These are phyloP conservation scores for Mycena polygramma DNA, from an alignment of 768 basidiomycete species.

Conservation along the genomic window DNA sequence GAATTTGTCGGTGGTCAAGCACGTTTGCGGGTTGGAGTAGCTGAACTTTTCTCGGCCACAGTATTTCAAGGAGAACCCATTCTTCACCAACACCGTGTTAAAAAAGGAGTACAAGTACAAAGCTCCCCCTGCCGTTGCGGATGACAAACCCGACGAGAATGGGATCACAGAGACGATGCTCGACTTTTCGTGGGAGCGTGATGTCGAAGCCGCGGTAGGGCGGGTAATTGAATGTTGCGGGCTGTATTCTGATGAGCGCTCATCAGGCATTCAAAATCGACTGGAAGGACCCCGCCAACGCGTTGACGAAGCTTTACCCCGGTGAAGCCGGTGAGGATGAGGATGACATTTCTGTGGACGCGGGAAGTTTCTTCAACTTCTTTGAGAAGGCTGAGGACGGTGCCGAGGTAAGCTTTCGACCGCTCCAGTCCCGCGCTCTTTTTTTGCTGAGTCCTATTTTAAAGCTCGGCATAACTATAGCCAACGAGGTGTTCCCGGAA, in stretches of 20 bases:
- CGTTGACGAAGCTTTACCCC: constrained; percentile 85
- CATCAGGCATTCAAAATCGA: constrained; percentile 74
- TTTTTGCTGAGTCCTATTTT: constrained; percentile 8
- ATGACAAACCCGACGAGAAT: constrained; percentile 75
- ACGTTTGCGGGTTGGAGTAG: constrained; percentile 9
- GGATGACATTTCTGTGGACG: constrained; percentile 68
- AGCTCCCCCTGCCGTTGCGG: constrained; percentile 63
- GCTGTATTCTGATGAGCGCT: constrained; percentile 5
- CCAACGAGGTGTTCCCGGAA: constrained; percentile 84
- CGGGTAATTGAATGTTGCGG: constrained; percentile 35
- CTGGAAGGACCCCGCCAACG: constrained; percentile 85
- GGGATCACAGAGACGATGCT: constrained; percentile 85
- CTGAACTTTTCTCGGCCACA: constrained; percentile 43
- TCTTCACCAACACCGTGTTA: constrained; percentile 80
- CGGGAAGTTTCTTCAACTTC: constrained; percentile 91
- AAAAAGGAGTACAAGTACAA: constrained; percentile 87
- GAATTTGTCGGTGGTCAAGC: constrained; percentile 80
- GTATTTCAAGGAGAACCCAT: constrained; percentile 91
- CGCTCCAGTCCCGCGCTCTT: neutral
- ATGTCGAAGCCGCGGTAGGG: constrained; percentile 74
- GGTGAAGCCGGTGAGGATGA: constrained; percentile 73
- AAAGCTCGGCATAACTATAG: constrained; percentile 79
- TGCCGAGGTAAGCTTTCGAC: constrained; percentile 67
- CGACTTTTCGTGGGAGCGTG: constrained; percentile 84
- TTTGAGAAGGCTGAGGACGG: constrained; percentile 78